These are phyloP conservation scores for Syzygium aromaticum DNA, from an alignment of 345 rosid genomes.

Conservation along the genomic window DNA sequence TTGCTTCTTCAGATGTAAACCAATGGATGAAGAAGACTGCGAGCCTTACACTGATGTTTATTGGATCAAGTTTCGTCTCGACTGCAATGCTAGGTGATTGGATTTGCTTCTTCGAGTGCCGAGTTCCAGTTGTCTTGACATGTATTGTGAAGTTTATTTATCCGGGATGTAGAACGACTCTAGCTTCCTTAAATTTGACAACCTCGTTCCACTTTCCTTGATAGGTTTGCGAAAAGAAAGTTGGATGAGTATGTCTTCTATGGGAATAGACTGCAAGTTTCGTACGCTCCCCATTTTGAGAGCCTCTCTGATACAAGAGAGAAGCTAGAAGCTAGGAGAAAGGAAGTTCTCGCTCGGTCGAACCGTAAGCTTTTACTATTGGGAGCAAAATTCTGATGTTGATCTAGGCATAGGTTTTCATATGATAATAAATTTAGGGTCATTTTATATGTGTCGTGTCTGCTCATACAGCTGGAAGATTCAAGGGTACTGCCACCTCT, in stretches of 20 bases:
- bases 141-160: not conserved
- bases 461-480: conserved; percentile 36
- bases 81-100: conserved; percentile 65
- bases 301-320: conserved; percentile 57
- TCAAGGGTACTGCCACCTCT: conserved; percentile 11
- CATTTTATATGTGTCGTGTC: not conserved
- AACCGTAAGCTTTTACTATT: conserved; percentile 33
- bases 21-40: conserved; percentile 92
- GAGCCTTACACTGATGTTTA: conserved; percentile 72
- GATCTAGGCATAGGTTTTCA: not conserved
- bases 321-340: conserved; percentile 74
- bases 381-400: not conserved
- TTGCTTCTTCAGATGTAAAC: conserved; percentile 47
- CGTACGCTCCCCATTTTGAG: conserved; percentile 80
- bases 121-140: not conserved
- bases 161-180: not conserved
- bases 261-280: conserved; percentile 62
- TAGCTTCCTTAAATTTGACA: not conserved
- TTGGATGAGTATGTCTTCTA: conserved; percentile 73
- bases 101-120: not conserved
- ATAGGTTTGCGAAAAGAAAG: conserved; percentile 84
- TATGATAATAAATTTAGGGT: not conserved
- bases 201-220: not conserved
- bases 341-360: conserved; percentile 56
- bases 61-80: conserved; percentile 64